Evolutionary conservation across 2,329 filamentous ascomycete genomes (phyloP), one percentile per base, ranked within the genome.

Genomic region (Botrytis pseudocinerea): DNA sequence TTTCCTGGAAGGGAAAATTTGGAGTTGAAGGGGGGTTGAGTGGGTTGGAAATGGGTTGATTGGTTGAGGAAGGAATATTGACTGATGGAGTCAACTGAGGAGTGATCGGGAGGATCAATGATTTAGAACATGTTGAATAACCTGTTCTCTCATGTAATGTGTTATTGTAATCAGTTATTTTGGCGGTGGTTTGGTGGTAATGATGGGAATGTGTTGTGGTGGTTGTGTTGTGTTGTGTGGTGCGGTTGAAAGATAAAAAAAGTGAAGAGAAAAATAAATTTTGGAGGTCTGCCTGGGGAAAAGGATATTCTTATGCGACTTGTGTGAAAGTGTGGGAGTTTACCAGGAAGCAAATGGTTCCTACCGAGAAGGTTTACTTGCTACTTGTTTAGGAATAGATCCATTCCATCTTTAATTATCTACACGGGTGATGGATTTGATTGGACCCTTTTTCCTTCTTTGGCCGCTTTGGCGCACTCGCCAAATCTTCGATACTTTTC

Each of bases 1-100:
- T 87, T 83, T 88, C 88, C 88, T 84, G 82, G 78, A 74, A 80
- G 84, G 85, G 85, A 83, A 83, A 85, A 85, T 82, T 87, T 87
- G 88, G 87, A 73, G 78, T 85, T 51, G 48, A 51, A 87, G 86
- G 70, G 76, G 75, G 77, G 76, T 84, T 84, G 87, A n/a, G 44
- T 38, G 57, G 40, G 68, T 51, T 70, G 71, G 61, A 32, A 62
- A 32, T 62, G 57, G 10, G 32, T 70, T 57, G 57, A 28, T 51
- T 38, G 38, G 28, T 32, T 62, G 69, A 35, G n/a, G 69, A 62
- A 62, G 16, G 1, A 70, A 70, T 70, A n/a, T 70, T 70, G 69
- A 70, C 69, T 38, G 69, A 14, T 28, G 69, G 38, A 70, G 69
- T 70, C 69, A 70, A 70, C 57, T n/a, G 42, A 28, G 69, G 57